A percentile compares a stretch with the other conserved stretches of the same genome.
Evolutionary conservation across 805 yeast genomes (phyloP).

Genomic region (Ogataea chonburiensis): DNA sequence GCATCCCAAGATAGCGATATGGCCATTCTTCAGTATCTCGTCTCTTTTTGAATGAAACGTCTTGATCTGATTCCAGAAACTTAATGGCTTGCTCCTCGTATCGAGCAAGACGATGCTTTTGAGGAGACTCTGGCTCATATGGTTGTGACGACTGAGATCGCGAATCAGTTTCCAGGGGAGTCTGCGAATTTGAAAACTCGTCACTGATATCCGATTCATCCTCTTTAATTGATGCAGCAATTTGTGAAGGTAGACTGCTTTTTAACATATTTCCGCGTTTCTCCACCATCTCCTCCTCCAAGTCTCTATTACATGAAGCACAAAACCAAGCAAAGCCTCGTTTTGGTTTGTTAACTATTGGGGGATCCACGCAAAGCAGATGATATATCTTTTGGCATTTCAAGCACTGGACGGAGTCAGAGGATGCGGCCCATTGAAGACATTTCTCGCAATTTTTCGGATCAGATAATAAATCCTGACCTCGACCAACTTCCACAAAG

Average conservation of each 20-base stretch:
- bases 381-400: slow-evolving; percentile 71
- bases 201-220: slow-evolving; percentile 7
- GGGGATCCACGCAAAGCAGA: slow-evolving; percentile 84
- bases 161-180: slow-evolving; percentile 6
- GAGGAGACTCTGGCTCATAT: slow-evolving; percentile 3
- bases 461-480: slow-evolving; percentile 58
- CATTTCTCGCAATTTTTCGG: slow-evolving; percentile 75
- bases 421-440: slow-evolving; percentile 77
- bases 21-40: slow-evolving; percentile 75
- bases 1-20: slow-evolving; percentile 74
- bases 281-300: slow-evolving; percentile 43
- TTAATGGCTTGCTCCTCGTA: slow-evolving; percentile 58
- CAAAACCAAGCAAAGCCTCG: slow-evolving; percentile 92
- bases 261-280: slow-evolving; percentile 37
- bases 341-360: slow-evolving; percentile 72
- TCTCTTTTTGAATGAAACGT: slow-evolving; percentile 43
- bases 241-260: slow-evolving; percentile 29
- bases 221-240: slow-evolving; percentile 18
- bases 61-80: slow-evolving; percentile 48
- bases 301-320: slow-evolving; percentile 66
- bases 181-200: slow-evolving; percentile 5
- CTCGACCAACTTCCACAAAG: slow-evolving; percentile 67
- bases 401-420: slow-evolving; percentile 78
- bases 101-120: slow-evolving; percentile 37
- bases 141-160: slow-evolving; percentile 9